Conservation (phyloP, 495 filamentous ascomycete genomes). For the Penicilliopsis zonata region DNA sequence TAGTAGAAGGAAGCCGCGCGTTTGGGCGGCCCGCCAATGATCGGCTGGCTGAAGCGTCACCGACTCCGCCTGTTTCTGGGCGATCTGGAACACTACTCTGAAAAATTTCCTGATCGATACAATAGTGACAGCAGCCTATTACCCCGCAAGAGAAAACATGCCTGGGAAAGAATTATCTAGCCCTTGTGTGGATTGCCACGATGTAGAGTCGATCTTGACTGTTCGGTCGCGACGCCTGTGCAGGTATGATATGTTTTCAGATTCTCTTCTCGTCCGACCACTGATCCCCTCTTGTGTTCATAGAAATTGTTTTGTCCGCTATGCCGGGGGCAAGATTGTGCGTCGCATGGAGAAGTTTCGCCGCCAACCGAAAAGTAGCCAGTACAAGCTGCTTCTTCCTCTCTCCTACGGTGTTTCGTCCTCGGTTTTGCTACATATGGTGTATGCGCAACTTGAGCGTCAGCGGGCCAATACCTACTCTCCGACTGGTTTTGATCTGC, state of each 20-base stretch:
- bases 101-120: background rate
- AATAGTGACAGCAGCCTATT: too few species aligned
- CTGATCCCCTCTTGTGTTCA: conserved; percentile 9
- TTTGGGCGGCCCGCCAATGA: background rate
- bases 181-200: conserved; percentile 30
- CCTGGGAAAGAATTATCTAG: conserved; percentile 22
- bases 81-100: background rate
- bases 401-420: conserved; percentile 80
- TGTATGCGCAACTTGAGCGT: conserved; percentile 52
- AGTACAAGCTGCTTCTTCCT: conserved; percentile 56
- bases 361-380: conserved; percentile 19
- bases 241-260: conserved; percentile 21
- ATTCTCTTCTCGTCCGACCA: background rate
- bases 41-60: background rate
- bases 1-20: background rate
- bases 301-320: conserved; percentile 67
- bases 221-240: conserved; percentile 35
- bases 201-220: conserved; percentile 21
- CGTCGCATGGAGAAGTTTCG: conserved; percentile 64
- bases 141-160: conserved; percentile 11
- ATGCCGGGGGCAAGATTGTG: conserved; percentile 60
- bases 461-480: conserved; percentile 43
- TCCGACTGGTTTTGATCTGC: conserved; percentile 50
- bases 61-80: background rate
- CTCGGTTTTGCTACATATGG: conserved; percentile 59